Conservation (phyloP, 2,329 filamentous ascomycete species). For the Aurifilum marmelostoma region DNA sequence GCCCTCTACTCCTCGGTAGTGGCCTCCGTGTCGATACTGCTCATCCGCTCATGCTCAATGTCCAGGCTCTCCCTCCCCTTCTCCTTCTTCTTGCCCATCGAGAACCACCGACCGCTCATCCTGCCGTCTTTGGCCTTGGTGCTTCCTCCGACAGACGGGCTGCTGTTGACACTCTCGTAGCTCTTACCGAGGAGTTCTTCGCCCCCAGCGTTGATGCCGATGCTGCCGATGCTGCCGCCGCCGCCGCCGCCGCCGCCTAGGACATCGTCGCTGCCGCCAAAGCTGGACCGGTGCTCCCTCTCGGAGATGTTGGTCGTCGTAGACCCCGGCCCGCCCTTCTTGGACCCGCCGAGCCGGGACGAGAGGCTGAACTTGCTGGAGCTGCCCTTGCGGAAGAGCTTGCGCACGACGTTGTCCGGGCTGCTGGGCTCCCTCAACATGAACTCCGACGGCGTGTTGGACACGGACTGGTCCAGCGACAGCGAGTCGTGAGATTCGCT, state of each 20-base stretch:
- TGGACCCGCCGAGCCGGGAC: conserved; percentile 58
- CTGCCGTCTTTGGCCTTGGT: conserved; percentile 42
- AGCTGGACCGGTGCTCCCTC: conserved; percentile 50
- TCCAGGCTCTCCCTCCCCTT: conserved; percentile 62
- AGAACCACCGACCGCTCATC: conserved; percentile 54
- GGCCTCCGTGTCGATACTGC: conserved; percentile 20
- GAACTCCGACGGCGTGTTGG: conserved; percentile 61
- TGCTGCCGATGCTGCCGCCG: conserved; percentile 42
- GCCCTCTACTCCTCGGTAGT: conserved; percentile 23
- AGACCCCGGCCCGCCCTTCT: conserved; percentile 53
- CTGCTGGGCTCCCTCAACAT: conserved; percentile 41
- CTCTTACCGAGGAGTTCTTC: conserved; percentile 56
- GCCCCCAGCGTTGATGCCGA: conserved; percentile 37
- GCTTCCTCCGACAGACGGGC: conserved; percentile 59
- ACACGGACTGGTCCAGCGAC: conserved; percentile 57
- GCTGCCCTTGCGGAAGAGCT: conserved; percentile 67
- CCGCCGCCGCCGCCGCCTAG: conserved; percentile 47
- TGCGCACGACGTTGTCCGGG: conserved; percentile 59
- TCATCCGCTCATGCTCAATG: conserved; percentile 45
- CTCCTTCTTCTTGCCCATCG: conserved; percentile 61
- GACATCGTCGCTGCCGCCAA: conserved; percentile 58
- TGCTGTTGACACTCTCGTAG: conserved; percentile 60
- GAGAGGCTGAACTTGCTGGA: conserved; percentile 68
- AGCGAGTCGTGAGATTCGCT: conserved; percentile 62
- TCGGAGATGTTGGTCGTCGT: conserved; percentile 59